These are phyloP conservation scores for Combretum micranthum DNA, from an alignment of 345 rosid species.

Conservation along the genomic window DNA sequence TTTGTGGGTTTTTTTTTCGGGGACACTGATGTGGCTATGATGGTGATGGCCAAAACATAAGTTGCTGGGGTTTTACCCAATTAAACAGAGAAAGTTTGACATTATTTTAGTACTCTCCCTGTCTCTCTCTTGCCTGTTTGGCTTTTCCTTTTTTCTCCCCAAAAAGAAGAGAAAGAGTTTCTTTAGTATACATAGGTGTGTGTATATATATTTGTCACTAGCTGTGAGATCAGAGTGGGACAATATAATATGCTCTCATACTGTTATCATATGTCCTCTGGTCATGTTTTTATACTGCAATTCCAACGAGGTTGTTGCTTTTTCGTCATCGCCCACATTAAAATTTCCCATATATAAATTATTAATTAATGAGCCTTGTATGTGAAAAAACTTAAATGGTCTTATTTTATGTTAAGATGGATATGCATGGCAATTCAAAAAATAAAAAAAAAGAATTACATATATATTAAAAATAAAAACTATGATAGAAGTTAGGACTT, in stretches of 20 bases:
- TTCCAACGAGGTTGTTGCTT: no score
- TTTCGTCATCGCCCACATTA: no score
- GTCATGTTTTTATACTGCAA: no score
- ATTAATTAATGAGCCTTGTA: no score
- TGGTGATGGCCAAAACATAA: constrained; percentile 27
- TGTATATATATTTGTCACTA: neutral
- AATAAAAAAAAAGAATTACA: no score
- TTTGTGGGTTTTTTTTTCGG: no score
- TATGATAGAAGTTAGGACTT: no score
- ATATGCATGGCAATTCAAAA: no score
- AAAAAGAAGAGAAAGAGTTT: neutral
- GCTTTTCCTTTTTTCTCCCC: neutral
- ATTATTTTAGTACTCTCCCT: neutral
- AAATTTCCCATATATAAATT: no score
- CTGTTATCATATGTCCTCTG: neutral
- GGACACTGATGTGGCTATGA: constrained; percentile 16
- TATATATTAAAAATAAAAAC: no score
- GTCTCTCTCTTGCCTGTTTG: neutral
- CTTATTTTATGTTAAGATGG: no score
- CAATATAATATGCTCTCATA: neutral
- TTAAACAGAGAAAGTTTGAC: constrained; percentile 15
- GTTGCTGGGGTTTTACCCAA: constrained; percentile 12
- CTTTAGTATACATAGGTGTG: neutral
- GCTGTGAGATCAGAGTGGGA: neutral
- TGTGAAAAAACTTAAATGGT: no score